These are phyloP conservation scores for Mitragyna speciosa DNA, from an alignment of 257 asterid species.

Conservation along the genomic window DNA sequence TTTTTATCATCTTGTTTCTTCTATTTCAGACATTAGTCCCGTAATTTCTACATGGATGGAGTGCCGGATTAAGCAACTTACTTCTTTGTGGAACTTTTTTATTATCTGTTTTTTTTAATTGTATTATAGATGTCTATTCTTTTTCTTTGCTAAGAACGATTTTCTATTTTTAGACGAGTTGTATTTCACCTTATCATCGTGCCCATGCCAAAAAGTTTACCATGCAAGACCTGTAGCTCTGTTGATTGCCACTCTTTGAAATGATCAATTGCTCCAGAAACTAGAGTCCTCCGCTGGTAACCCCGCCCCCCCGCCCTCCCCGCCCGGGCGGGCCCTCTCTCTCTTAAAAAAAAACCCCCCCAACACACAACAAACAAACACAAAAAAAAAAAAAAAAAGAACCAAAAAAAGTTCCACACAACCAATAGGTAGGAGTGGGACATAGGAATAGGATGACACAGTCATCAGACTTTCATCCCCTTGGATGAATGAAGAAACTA, in stretches of 20 bases:
- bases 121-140: too few relatives aligned
- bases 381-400: too few relatives aligned
- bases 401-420: too few relatives aligned
- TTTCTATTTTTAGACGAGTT: background rate
- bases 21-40: background rate
- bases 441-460: background rate
- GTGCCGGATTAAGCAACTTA: background rate
- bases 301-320: background rate
- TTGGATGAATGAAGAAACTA: conserved; percentile 1
- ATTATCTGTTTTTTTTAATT: too few relatives aligned
- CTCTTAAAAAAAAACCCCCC: too few relatives aligned
- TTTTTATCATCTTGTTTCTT: background rate
- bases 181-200: too few relatives aligned
- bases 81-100: background rate
- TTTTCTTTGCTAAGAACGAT: background rate
- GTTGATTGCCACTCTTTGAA: too few relatives aligned
- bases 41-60: background rate
- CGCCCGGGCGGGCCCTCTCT: too few relatives aligned
- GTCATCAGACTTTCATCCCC: background rate
- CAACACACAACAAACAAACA: background rate
- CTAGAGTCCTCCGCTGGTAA: too few relatives aligned
- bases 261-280: background rate
- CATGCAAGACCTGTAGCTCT: background rate
- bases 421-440: background rate
- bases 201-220: background rate